phyloP scores from a whole-genome alignment of 306 rosid genomes.

The Inga oerstediana region DNA sequence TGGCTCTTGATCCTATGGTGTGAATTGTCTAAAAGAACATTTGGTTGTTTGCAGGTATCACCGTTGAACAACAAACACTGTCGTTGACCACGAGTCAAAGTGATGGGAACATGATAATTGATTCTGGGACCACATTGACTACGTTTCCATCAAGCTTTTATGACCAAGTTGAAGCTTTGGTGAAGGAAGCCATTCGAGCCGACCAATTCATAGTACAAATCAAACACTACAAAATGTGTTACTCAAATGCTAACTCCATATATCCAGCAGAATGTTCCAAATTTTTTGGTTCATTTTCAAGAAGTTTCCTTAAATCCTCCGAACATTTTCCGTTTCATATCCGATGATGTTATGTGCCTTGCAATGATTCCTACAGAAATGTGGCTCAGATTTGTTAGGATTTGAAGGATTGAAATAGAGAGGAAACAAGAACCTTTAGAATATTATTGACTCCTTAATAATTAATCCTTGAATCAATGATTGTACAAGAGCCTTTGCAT shows the following conservation, averaged over 20 bases:
- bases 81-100: background rate
- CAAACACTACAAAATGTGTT: too few relatives aligned
- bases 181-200: background rate
- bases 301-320: background rate
- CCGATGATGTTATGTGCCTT: background rate
- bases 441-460: too few relatives aligned
- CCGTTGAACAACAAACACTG: background rate
- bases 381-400: background rate
- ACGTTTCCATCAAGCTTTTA: background rate
- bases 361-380: background rate
- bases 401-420: too few relatives aligned
- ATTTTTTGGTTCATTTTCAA: background rate
- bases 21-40: too few relatives aligned
- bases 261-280: background rate
- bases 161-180: background rate
- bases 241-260: too few relatives aligned
- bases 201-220: too few relatives aligned
- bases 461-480: too few relatives aligned
- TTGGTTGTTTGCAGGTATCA: background rate
- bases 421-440: too few relatives aligned
- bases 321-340: too few relatives aligned
- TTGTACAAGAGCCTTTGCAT: too few relatives aligned
- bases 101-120: background rate
- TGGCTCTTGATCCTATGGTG: too few relatives aligned
- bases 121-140: slow-evolving; percentile 17